Evolutionary conservation across 2,329 filamentous ascomycete genomes (phyloP).

Genomic region (Trichophyton schoenleinii): DNA sequence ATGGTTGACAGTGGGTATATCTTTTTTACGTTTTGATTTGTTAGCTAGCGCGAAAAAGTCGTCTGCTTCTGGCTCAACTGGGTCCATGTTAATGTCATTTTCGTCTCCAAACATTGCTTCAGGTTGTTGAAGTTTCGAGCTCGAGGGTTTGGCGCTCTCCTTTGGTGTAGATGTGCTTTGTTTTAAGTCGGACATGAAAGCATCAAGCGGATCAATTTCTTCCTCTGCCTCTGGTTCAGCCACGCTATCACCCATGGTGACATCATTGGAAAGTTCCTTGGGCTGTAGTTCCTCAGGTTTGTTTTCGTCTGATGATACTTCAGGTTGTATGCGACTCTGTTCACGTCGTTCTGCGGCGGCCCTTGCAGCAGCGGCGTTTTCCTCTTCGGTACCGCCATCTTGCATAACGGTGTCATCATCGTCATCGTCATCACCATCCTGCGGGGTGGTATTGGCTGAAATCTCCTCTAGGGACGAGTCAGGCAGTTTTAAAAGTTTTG

Average conservation of each 20-base stretch:
- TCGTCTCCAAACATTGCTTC: constrained; percentile 79
- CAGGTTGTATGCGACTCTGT: constrained; percentile 41
- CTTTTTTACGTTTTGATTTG: constrained; percentile 79
- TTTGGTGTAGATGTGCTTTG: constrained; percentile 37
- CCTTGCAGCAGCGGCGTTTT: constrained; percentile 70
- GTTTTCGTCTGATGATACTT: constrained; percentile 32
- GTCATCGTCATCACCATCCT: constrained; percentile 41
- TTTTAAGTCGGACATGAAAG: constrained; percentile 74
- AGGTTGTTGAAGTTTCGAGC: constrained; percentile 49
- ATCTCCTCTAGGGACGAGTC: constrained; percentile 55
- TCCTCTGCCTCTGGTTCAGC: constrained; percentile 34
- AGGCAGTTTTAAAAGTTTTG: constrained; percentile 84
- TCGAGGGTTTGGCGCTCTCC: constrained; percentile 24
- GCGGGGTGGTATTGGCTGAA: constrained; percentile 42
- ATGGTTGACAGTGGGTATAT: constrained; percentile 80
- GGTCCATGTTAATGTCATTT: constrained; percentile 56
- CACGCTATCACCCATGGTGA: constrained; percentile 15
- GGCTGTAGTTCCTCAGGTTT: neutral
- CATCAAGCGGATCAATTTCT: constrained; percentile 78
- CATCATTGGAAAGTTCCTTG: neutral
- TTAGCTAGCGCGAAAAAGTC: constrained; percentile 50
- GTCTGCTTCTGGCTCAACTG: constrained; percentile 50
- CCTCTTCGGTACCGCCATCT: constrained; percentile 74
- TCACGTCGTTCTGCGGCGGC: constrained; percentile 76
- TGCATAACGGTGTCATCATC: constrained; percentile 63